phyloP scores from a whole-genome alignment of 257 asterid species.

The Solanum medicagineum region DNA sequence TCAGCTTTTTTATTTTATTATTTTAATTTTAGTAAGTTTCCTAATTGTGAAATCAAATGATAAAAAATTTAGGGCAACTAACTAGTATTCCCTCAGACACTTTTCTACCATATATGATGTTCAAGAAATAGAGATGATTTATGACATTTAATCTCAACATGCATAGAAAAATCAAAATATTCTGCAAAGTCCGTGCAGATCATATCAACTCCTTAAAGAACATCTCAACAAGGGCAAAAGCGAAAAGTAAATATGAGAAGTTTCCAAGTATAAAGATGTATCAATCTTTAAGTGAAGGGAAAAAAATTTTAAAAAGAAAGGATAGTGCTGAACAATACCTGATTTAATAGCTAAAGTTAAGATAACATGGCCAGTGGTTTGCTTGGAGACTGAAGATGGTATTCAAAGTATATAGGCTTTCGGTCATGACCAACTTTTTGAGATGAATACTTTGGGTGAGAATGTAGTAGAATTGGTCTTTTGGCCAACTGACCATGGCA shows the following conservation, averaged over 20 bases:
- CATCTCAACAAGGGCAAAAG: background rate
- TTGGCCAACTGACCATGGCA: background rate
- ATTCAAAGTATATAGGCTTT: background rate
- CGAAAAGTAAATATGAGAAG: background rate
- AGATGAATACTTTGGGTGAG: background rate
- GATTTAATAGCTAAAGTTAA: background rate
- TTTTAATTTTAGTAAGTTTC: background rate
- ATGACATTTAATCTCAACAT: background rate
- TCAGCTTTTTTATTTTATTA: background rate
- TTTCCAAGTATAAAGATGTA: background rate
- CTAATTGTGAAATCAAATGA: background rate
- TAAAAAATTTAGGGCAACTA: background rate
- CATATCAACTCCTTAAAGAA: background rate
- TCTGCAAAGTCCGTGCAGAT: background rate
- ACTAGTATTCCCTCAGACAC: background rate
- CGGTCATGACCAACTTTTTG: background rate
- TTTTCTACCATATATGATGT: background rate
- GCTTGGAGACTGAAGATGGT: background rate
- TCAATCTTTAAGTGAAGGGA: background rate
- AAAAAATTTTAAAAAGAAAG: background rate
- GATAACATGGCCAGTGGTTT: background rate
- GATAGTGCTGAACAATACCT: background rate
- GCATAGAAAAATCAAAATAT: background rate
- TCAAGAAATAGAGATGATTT: background rate
- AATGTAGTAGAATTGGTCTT: background rate